A percentile compares a stretch with the other conserved stretches of the same genome.
These are phyloP conservation scores for Tylopilus cervinicoccineus DNA, from an alignment of 768 basidiomycete genomes.

Conservation along the genomic window DNA sequence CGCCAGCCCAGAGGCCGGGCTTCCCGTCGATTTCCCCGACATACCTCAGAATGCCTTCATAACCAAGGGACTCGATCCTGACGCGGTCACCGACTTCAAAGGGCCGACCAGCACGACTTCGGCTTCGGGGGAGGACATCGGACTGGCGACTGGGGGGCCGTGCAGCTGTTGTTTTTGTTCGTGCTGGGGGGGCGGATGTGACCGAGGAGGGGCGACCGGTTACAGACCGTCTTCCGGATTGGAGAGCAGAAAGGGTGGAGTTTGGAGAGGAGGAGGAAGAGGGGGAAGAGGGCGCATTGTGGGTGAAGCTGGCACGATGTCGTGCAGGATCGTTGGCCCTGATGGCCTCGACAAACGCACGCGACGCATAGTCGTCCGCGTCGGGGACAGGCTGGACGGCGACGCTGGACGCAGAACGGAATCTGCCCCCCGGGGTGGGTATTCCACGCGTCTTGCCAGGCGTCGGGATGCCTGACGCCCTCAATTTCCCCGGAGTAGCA, in stretches of 20 bases:
- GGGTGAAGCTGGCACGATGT: constrained; percentile 48
- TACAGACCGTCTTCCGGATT: constrained; percentile 41
- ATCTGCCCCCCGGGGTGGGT: constrained; percentile 69
- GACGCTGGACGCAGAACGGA: constrained; percentile 59
- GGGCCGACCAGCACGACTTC: constrained; percentile 40
- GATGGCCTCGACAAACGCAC: constrained; percentile 77
- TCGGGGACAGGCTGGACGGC: constrained; percentile 33
- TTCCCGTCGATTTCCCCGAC: constrained; percentile 88
- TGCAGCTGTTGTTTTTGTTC: constrained; percentile 51
- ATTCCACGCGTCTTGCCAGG: constrained; percentile 49
- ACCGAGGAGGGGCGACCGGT: constrained; percentile 60
- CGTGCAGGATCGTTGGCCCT: constrained; percentile 76
- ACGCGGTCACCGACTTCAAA: constrained; percentile 81
- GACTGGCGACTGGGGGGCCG: constrained; percentile 68
- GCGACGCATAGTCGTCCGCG: constrained; percentile 56
- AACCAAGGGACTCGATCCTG: constrained; percentile 81
- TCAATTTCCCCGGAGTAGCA: constrained; percentile 41
- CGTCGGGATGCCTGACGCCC: constrained; percentile 42
- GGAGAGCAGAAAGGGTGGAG: constrained; percentile 35
- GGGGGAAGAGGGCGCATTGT: constrained; percentile 36
- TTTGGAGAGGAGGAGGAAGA: constrained; percentile 48
- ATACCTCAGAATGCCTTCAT: constrained; percentile 79
- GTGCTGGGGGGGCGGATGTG: constrained; percentile 47
- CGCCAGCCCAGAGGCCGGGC: constrained; percentile 88
- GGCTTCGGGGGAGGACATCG: constrained; percentile 48